Evolutionary conservation across 179 eudicot genomes (phyloP).

Genomic region (Amaranthus tricolor): DNA sequence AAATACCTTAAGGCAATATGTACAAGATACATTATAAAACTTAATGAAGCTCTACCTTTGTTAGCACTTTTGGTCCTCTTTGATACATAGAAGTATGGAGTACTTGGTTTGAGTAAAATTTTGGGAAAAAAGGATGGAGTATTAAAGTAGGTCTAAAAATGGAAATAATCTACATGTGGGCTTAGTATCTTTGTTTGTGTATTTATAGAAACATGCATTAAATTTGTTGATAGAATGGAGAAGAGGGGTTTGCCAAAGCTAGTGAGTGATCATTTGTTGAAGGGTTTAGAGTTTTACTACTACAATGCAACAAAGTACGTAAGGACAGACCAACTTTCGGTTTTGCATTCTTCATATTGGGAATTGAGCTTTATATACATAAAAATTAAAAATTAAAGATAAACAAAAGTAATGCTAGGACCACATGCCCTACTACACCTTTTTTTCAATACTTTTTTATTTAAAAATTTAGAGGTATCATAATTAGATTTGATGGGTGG

Average conservation of each 20-base stretch:
- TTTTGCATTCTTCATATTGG: conserved; percentile 26
- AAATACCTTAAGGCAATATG: no score
- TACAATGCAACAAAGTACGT: conserved; percentile 21
- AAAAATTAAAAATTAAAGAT: not conserved
- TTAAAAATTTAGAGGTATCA: no score
- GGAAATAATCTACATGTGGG: conserved; percentile 12
- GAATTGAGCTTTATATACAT: conserved; percentile 14
- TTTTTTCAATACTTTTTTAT: not conserved
- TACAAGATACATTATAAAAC: not conserved
- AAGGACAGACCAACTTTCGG: conserved; percentile 34
- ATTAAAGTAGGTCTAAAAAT: conserved; percentile 5
- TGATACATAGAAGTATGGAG: no score
- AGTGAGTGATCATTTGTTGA: not conserved
- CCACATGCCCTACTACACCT: not conserved
- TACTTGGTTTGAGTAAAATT: not conserved
- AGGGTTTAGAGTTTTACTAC: conserved; percentile 14
- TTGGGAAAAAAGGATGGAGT: conserved; percentile 10
- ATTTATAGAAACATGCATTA: conserved; percentile 20
- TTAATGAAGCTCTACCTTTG: not conserved
- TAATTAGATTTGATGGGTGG: no score
- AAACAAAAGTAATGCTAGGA: conserved; percentile 1
- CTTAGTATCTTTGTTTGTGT: conserved; percentile 16
- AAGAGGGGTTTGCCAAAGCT: not conserved
- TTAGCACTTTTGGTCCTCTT: conserved; percentile 9
- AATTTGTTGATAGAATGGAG: conserved; percentile 15